Evolutionary conservation across 78 protist species (phyloP), one percentile per base, ranked within the genome.

Genomic region (Tieghemostelium lacteum): DNA sequence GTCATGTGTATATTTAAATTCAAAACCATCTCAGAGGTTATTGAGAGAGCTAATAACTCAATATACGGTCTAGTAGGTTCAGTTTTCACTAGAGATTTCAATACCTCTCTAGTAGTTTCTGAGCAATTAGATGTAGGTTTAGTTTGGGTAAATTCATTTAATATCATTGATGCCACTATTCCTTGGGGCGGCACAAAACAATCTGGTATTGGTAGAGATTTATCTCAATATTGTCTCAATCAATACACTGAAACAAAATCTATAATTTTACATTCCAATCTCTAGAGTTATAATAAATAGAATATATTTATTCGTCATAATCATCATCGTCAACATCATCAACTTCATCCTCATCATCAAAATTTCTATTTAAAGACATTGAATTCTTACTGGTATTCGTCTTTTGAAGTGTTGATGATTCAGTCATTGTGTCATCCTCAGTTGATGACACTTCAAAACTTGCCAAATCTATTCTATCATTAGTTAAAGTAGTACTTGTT

Each of bases 51-150:
- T 24, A 96, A 96, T 85, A n/a, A 75, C 50, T 39, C 95, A 26
- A 37, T 39, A 55, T 96, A 87, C 83, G 97, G 97, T 58, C 65
- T 96, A 8, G 96, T 92, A 37, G 95, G 94, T 20, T 70, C 91
- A 24, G 55, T 96, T 6, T 92, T 54, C 57, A 91, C 96, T 26
- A 57, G 61, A 67, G 66, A 91, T 61, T 61, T 87, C 14, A 83
- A 69, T 33, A 83, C 24, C 8, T 50, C 91, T 12, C 34, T 73
- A 20, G 37, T 73, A 8, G 67, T 73, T 33, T 57, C 70, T 0
- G 83, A 73, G 52, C 66, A 37, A 57, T 42, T 73, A 14, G 39
- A 24, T 12, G 19, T 26, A 24, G 83, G 83, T 57, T 73, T 57
- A 5, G 67, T 57, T 73, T 73, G 83, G 83, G 67, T 73, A 1